Evolutionary conservation across 192 early-diverging fungal species (phyloP), one percentile per base, ranked within the genome.

Genomic region (Coemansia javaensis): DNA sequence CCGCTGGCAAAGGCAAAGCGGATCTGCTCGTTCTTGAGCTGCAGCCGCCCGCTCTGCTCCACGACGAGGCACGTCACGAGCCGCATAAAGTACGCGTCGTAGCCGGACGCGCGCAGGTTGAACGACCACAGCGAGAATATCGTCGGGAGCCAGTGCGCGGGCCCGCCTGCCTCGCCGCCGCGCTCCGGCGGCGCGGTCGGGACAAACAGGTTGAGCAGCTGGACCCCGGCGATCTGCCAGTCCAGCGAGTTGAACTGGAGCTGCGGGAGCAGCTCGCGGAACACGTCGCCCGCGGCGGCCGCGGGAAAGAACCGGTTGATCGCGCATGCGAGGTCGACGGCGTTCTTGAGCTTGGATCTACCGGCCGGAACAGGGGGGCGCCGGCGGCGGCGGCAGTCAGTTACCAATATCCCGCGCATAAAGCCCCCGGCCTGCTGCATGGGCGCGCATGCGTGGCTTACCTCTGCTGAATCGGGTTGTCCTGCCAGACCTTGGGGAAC

Each of bases 81-180:
- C 14, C 82, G 79, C 25, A 92, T 55, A 42, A 91, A 85, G 37
- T 85, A 79, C 7, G 78, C 66, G 57, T 89, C 87, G 50, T 82
- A 84, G 1, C 76, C 66, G 5, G 62, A 53, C 5, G 76, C 79
- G 28, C 75, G 69, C 12, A 78, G 77, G n/a, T 81, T 71, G 32
- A 85, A 75, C 8, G 83, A 85, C 91, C 91, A 93, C 10, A 96
- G 57, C 35, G 84, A 77, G 50, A 96, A 93, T 8, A 92, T 55
- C 8, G 86, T 89, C 18, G 90, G 88, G 20, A 95, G 57, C 82
- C 90, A 91, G 7, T 63, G 63, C 40, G 74, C 64, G 9, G 81
- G n/a, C n/a, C n/a, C n/a, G n/a, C n/a, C n/a, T n/a, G n/a, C n/a
- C n/a, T n/a, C n/a, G n/a, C n/a, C n/a, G n/a, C n/a, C n/a, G n/a